These are phyloP conservation scores for Kalmanozyma brasiliensis DNA, from an alignment of 1,284 basidiomycete species.

Conservation along the genomic window DNA sequence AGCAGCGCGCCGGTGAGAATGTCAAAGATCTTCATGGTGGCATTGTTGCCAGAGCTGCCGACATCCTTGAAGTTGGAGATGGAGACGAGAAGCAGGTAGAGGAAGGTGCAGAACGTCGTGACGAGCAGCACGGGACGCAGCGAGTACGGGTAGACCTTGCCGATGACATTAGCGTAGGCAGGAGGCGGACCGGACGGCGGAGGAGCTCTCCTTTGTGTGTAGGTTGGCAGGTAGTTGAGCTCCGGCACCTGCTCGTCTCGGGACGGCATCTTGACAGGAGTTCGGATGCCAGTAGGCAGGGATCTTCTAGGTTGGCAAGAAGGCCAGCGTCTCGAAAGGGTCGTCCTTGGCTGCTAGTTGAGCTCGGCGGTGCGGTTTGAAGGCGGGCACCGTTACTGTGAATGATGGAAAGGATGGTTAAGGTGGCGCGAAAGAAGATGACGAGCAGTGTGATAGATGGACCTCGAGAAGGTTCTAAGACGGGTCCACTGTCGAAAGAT, in stretches of 20 bases:
- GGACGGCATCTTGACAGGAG: slow-evolving; percentile 21
- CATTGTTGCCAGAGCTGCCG: slow-evolving; percentile 26
- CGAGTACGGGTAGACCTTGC: slow-evolving; percentile 51
- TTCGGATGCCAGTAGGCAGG: background rate
- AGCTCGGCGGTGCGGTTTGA: too few relatives aligned
- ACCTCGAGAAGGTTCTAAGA: background rate
- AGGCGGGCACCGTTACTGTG: too few relatives aligned
- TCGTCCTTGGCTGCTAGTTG: too few relatives aligned
- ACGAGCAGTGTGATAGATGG: background rate
- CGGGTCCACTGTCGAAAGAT: slow-evolving; percentile 8
- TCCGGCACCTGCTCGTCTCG: slow-evolving; percentile 32
- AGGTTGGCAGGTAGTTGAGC: slow-evolving; percentile 42
- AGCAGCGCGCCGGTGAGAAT: slow-evolving; percentile 47
- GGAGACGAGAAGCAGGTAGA: slow-evolving; percentile 53
- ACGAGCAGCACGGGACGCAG: slow-evolving; percentile 58
- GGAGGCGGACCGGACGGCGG: slow-evolving; percentile 51
- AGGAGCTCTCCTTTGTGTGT: slow-evolving; percentile 40
- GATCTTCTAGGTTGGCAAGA: background rate
- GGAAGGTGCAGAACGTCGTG: slow-evolving; percentile 51
- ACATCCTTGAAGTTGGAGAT: slow-evolving; percentile 46
- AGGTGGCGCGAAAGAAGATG: background rate
- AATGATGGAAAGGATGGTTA: background rate
- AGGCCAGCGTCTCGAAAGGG: too few relatives aligned
- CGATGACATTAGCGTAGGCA: slow-evolving; percentile 47
- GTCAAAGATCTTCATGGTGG: slow-evolving; percentile 50